Evolutionary conservation across 1,139 yeast species (phyloP), one percentile per base, ranked within the genome.

Genomic region (Kodamaea plutei): DNA sequence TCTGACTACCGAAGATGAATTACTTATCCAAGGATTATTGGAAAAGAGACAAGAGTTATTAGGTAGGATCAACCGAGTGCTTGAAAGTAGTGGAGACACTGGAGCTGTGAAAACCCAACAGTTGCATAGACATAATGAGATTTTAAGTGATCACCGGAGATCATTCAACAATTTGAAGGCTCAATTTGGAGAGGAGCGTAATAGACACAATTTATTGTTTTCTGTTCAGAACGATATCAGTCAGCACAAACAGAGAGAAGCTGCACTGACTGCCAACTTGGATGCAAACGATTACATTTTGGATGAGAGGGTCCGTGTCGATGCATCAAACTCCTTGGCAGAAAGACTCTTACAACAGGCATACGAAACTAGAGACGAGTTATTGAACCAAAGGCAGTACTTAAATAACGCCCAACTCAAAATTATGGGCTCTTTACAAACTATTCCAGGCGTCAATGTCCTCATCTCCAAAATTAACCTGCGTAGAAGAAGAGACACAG

Each of bases 341-440:
- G 96, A 91, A 50, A 62, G 84, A 29, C 64, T 91, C 35, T 67
- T 91, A 23, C 75, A 76, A 15, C 93, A 84, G 52, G 98, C 96
- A 1, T 82, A 78, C 57, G 84, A 82, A 44, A 88, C 98, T 0
- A 67, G 97, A 39, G 96, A 91, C 40, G 94, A 84, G 50, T 72
- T 91, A 34, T 47, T 73, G 33, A 68, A 79, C 30, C 98, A 91
- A 58, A 68, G 94, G 35, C 72, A 71, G 26, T 58, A 73, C 9
- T 62, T 91, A 32, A 66, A 69, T 31, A 75, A 67, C 40, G 84
- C 94, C 9, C 87, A 81, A 40, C 69, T 75, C 39, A 68, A 76
- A 37, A 64, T 89, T 39, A 64, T 78, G 40, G 72, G 72, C 26
- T 68, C 84, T 1, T 60, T 88, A 28, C 77, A 74, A 45, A 56